These are phyloP conservation scores for Fonsecaea pedrosoi DNA, from an alignment of 2,329 filamentous ascomycete species.

Conservation along the genomic window DNA sequence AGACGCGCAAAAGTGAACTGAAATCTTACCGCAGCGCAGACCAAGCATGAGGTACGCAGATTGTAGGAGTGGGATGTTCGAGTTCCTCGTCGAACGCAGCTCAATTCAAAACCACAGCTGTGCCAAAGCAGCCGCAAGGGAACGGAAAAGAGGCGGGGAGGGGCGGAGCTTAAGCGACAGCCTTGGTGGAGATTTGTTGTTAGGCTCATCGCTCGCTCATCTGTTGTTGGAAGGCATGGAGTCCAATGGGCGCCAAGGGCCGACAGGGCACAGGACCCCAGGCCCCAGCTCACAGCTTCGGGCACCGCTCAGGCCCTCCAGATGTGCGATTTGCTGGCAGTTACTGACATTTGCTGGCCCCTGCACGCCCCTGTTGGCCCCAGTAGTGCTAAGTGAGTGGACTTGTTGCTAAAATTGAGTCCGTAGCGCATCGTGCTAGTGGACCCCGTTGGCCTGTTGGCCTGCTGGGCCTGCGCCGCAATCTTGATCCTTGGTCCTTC, in stretches of 20 bases:
- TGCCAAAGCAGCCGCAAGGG: not conserved
- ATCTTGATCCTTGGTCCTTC: slow-evolving; percentile 25
- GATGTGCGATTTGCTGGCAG: slow-evolving; percentile 1
- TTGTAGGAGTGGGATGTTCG: not conserved
- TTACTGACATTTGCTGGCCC: too few species aligned
- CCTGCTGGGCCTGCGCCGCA: slow-evolving; percentile 30
- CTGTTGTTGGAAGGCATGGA: not conserved
- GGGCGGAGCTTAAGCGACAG: slow-evolving; percentile 7
- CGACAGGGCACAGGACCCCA: not conserved
- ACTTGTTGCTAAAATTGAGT: slow-evolving; percentile 38
- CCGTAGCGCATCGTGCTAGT: slow-evolving; percentile 32
- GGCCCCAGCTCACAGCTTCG: not conserved
- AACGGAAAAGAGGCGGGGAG: not conserved
- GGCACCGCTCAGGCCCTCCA: slow-evolving; percentile 9
- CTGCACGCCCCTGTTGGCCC: slow-evolving; percentile 1
- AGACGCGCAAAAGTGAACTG: not conserved
- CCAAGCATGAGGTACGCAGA: not conserved
- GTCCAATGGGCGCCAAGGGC: not conserved
- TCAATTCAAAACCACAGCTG: not conserved
- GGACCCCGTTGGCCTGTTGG: slow-evolving; percentile 3
- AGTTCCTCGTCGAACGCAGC: not conserved
- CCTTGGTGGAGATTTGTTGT: slow-evolving; percentile 15
- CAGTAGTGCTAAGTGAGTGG: not conserved
- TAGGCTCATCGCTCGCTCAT: slow-evolving; percentile 2
- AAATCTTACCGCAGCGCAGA: not conserved